phyloP scores from a whole-genome alignment of 2,329 filamentous ascomycete species.

The Cytospora piceicola region DNA sequence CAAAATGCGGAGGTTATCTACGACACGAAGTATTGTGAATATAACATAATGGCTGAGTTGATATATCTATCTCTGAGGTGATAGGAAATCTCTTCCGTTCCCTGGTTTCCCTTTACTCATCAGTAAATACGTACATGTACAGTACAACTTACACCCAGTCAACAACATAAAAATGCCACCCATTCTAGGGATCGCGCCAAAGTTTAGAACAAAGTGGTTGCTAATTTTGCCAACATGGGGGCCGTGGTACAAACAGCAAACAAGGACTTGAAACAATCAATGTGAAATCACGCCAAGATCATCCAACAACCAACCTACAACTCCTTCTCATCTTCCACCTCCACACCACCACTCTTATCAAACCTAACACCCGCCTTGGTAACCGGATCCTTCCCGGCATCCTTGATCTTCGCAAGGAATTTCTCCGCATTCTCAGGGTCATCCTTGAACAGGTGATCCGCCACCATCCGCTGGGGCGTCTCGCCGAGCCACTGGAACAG shows the following conservation, averaged over 20 bases:
- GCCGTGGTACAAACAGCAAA: neutral
- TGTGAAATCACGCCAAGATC: neutral
- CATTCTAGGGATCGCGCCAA: neutral
- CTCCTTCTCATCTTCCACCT: conserved; percentile 25
- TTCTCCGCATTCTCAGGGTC: conserved; percentile 63
- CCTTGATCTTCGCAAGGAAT: conserved; percentile 65
- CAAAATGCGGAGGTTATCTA: no score
- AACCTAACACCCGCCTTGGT: conserved; percentile 40
- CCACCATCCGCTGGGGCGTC: conserved; percentile 67
- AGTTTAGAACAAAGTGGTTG: neutral
- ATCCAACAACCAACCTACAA: conserved; percentile 7
- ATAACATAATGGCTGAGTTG: no score
- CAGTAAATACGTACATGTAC: neutral
- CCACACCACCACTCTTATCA: conserved; percentile 21
- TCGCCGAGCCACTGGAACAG: conserved; percentile 78
- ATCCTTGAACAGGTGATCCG: conserved; percentile 67
- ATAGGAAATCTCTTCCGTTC: no score
- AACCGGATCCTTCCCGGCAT: conserved; percentile 62
- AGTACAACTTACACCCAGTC: neutral
- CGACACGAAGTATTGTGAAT: no score
- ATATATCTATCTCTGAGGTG: no score
- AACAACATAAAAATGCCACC: neutral
- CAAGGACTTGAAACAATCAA: neutral
- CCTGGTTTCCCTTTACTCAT: no score
- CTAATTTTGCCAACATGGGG: neutral